Evolutionary conservation across 1,139 yeast genomes (phyloP).

Genomic region (Saccharomyces hybrid): DNA sequence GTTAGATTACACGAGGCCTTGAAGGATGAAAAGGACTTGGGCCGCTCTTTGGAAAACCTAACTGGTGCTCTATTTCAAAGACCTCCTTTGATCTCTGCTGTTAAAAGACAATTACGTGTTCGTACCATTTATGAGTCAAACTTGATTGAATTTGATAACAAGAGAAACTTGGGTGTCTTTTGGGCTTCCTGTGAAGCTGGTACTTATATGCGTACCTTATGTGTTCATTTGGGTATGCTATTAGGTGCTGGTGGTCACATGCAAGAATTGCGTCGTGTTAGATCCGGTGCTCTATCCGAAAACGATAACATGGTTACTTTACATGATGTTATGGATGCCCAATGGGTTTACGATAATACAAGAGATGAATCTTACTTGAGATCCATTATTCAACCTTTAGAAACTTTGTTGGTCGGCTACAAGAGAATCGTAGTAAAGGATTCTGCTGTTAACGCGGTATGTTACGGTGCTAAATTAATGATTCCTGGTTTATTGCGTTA

Average conservation of each 20-base stretch:
- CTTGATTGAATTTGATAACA: constrained; percentile 90
- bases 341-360: constrained; percentile 94
- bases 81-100: constrained; percentile 98
- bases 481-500: constrained; percentile 96
- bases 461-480: constrained; percentile 98
- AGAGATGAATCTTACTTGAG: constrained; percentile 94
- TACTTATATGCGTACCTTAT: constrained; percentile 96
- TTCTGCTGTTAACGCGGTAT: constrained; percentile 95
- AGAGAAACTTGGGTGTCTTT: constrained; percentile 93
- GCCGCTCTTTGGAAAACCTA: constrained; percentile 80
- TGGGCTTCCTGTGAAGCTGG: constrained; percentile 99
- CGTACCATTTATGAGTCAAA: constrained; percentile 96
- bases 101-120: constrained; percentile 96
- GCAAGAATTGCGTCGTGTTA: constrained; percentile 99
- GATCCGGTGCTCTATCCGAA: constrained; percentile 93
- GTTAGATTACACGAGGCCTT: constrained; percentile 91
- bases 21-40: constrained; percentile 83
- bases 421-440: constrained; percentile 97
- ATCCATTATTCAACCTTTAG: constrained; percentile 90
- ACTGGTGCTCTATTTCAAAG: constrained; percentile 99
- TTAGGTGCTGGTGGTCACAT: constrained; percentile 98
- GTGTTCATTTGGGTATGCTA: constrained; percentile 97
- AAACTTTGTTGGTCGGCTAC: constrained; percentile 85
- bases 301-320: constrained; percentile 86
- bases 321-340: constrained; percentile 96